Evolutionary conservation across 2,329 filamentous ascomycete species (phyloP).

Genomic region (Drechslerella dactyloides): DNA sequence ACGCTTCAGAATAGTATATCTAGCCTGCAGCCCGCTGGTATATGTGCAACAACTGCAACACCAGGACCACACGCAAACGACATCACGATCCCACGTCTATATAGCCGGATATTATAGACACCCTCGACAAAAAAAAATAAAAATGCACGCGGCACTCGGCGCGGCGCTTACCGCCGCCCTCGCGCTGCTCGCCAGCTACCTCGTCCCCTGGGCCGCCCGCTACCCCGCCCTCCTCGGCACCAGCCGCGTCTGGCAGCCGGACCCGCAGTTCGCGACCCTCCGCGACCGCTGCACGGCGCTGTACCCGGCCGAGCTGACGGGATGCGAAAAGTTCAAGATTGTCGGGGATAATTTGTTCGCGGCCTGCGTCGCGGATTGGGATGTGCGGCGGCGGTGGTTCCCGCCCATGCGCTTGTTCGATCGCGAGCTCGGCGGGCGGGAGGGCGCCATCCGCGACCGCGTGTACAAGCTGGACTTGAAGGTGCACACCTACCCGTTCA

Average conservation of each 20-base stretch:
- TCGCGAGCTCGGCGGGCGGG: background rate
- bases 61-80: background rate
- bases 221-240: conserved; percentile 29
- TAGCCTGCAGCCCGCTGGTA: background rate
- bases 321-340: conserved; percentile 43
- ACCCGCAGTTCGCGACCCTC: conserved; percentile 23
- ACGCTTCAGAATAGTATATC: background rate
- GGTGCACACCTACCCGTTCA: no score
- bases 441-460: conserved; percentile 21
- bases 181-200: conserved; percentile 14
- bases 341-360: conserved; percentile 29
- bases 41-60: no score
- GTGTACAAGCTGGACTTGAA: conserved; percentile 30
- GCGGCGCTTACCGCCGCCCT: background rate
- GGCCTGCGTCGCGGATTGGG: conserved; percentile 31
- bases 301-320: conserved; percentile 15
- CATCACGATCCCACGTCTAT: no score
- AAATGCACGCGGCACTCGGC: background rate
- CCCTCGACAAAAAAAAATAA: background rate
- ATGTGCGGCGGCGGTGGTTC: conserved; percentile 24
- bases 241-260: conserved; percentile 28
- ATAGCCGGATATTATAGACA: background rate
- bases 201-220: conserved; percentile 23
- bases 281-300: conserved; percentile 15
- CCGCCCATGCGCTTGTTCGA: conserved; percentile 35